Conservation (phyloP, 371 early-diverging fungal species). For the Zychaea mexicana region DNA sequence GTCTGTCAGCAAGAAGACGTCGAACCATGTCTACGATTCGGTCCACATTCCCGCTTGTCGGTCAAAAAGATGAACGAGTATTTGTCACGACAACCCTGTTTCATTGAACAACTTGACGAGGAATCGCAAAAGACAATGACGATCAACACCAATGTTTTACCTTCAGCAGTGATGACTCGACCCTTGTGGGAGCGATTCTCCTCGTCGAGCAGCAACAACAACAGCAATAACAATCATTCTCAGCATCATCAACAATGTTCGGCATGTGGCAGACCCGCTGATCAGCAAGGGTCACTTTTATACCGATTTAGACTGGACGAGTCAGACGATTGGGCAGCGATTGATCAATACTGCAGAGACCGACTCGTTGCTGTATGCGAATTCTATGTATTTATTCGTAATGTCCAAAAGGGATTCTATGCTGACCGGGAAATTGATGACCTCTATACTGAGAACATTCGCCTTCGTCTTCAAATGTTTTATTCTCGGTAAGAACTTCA, state of each 20-base stretch:
- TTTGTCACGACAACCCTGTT: constrained; percentile 74
- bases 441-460: constrained; percentile 80
- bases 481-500: constrained; percentile 60
- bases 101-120: constrained; percentile 65
- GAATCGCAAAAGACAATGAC: constrained; percentile 15
- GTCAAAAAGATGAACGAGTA: constrained; percentile 82
- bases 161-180: constrained; percentile 29
- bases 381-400: constrained; percentile 88
- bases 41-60: constrained; percentile 80
- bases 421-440: constrained; percentile 75
- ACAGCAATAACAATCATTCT: neutral
- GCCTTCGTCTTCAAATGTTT: constrained; percentile 89
- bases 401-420: constrained; percentile 82
- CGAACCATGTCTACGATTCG: constrained; percentile 86
- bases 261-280: constrained; percentile 73
- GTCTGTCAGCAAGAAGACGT: constrained; percentile 74
- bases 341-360: constrained; percentile 84
- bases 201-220: no score
- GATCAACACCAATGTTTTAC: constrained; percentile 37
- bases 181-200: constrained; percentile 64
- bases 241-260: constrained; percentile 52
- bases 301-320: constrained; percentile 81
- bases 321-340: constrained; percentile 76
- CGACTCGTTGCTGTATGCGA: constrained; percentile 89
- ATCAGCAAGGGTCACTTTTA: constrained; percentile 31